Evolutionary conservation across 106 monocot genomes (phyloP).

Genomic region (Ottelia alismoides): DNA sequence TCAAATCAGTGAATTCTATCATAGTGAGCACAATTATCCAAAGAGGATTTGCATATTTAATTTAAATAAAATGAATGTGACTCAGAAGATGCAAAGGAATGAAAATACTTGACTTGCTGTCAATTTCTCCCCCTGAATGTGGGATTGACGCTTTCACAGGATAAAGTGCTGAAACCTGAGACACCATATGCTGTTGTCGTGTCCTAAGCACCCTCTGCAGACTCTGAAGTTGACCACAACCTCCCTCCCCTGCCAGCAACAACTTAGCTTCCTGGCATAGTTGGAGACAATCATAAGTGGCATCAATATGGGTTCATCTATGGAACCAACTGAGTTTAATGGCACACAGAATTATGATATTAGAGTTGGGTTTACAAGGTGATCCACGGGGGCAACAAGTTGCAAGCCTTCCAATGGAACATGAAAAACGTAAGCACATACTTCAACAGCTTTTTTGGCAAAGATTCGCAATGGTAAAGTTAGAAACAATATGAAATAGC

Average conservation of each 20-base stretch:
- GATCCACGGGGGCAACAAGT: too few species aligned
- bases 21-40: too few species aligned
- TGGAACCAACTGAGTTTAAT: too few species aligned
- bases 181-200: slow-evolving; percentile 75
- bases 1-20: too few species aligned
- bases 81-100: background rate
- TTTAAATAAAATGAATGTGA: background rate
- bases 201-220: slow-evolving; percentile 41
- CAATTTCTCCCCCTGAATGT: slow-evolving; percentile 21
- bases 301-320: too few species aligned
- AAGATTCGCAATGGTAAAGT: too few species aligned
- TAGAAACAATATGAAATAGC: too few species aligned
- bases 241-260: slow-evolving; percentile 52
- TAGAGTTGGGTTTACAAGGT: too few species aligned
- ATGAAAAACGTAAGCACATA: too few species aligned
- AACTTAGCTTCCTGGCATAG: slow-evolving; percentile 59
- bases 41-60: background rate
- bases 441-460: too few species aligned
- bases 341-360: too few species aligned
- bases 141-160: slow-evolving; percentile 48
- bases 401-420: too few species aligned
- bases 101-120: slow-evolving; percentile 21
- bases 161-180: slow-evolving; percentile 64
- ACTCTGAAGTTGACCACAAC: slow-evolving; percentile 47
- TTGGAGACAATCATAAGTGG: background rate